Percentiles rank a stretch among this genome's conserved stretches.
Evolutionary conservation across 2,329 filamentous ascomycete genomes (phyloP).

Genomic region (Sphaerostilbella broomeana): DNA sequence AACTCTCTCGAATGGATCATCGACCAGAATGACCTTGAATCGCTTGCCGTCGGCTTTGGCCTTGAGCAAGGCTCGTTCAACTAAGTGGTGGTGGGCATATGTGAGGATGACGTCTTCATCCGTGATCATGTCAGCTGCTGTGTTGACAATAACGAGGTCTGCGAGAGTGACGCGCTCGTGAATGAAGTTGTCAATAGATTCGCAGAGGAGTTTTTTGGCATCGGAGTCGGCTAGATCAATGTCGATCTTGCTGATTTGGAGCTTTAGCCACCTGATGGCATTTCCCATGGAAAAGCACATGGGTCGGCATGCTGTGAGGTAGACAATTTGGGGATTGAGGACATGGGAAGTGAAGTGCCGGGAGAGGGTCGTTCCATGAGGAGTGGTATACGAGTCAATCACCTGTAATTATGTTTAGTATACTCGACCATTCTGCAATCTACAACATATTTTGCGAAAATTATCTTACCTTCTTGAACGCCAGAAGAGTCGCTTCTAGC

Average conservation of each 20-base stretch:
- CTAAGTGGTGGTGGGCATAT: conserved; percentile 78
- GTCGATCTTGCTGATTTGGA: conserved; percentile 84
- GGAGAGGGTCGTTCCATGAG: conserved; percentile 73
- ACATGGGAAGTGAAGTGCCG: conserved; percentile 88
- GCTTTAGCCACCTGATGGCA: conserved; percentile 88
- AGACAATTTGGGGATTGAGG: conserved; percentile 91
- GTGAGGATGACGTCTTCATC: conserved; percentile 79
- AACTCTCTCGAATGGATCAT: conserved; percentile 53
- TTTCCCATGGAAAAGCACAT: conserved; percentile 97
- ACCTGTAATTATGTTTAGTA: conserved; percentile 54
- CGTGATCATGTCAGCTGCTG: conserved; percentile 67
- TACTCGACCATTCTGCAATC: no score
- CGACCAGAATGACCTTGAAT: conserved; percentile 80
- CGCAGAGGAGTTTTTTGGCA: conserved; percentile 71
- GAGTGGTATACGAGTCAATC: conserved; percentile 87
- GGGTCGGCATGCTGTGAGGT: conserved; percentile 86
- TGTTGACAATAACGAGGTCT: conserved; percentile 75
- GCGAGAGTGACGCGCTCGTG: conserved; percentile 83
- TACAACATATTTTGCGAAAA: no score
- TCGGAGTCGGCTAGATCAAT: conserved; percentile 75
- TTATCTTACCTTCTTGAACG: conserved; percentile 73
- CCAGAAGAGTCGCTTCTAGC: conserved; percentile 78
- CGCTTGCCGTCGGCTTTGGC: conserved; percentile 63
- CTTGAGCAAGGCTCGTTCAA: conserved; percentile 72
- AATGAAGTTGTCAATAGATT: conserved; percentile 83